These are phyloP conservation scores for Lyophyllum shimeji DNA, from an alignment of 768 basidiomycete genomes.

Conservation along the genomic window DNA sequence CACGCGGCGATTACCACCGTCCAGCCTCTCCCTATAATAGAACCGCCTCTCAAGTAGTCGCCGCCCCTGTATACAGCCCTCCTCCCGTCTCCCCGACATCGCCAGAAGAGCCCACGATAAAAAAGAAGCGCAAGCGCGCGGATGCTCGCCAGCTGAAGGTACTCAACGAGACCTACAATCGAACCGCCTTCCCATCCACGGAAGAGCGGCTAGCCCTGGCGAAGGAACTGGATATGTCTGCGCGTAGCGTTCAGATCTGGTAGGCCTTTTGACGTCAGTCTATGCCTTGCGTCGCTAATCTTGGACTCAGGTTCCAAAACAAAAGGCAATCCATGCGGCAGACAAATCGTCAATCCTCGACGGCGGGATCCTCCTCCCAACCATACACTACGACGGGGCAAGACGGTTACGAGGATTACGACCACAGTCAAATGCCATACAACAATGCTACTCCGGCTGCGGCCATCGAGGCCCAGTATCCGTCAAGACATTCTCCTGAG, in stretches of 20 bases:
- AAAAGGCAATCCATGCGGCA: conserved; percentile 83
- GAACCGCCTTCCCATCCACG: conserved; percentile 86
- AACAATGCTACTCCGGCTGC: conserved; percentile 31
- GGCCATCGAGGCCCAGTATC: conserved; percentile 34
- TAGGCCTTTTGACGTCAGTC: conserved; percentile 28
- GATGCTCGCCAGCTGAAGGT: conserved; percentile 79
- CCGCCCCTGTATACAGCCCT: conserved; percentile 55
- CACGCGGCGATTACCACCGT: conserved; percentile 39
- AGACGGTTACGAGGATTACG: conserved; percentile 40
- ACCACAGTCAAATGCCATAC: conserved; percentile 31
- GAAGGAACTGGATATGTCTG: conserved; percentile 77
- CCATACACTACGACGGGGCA: conserved; percentile 46
- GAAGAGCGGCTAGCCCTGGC: conserved; percentile 81
- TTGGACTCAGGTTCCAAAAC: conserved; percentile 74
- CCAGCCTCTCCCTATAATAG: conserved; percentile 45
- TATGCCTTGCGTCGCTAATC: conserved; percentile 20
- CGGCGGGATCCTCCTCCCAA: conserved; percentile 42
- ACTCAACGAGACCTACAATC: conserved; percentile 75
- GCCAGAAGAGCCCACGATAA: conserved; percentile 67
- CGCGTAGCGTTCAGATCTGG: conserved; percentile 88
- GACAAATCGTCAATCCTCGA: conserved; percentile 64
- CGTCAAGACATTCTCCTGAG: conserved; percentile 41
- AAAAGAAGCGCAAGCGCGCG: conserved; percentile 87
- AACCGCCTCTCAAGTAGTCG: conserved; percentile 35
- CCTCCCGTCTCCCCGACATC: conserved; percentile 47